Evolutionary conservation across 1,139 yeast species (phyloP), one percentile per base, ranked within the genome.

Genomic region (Chernovozyma sophiae-reginae): DNA sequence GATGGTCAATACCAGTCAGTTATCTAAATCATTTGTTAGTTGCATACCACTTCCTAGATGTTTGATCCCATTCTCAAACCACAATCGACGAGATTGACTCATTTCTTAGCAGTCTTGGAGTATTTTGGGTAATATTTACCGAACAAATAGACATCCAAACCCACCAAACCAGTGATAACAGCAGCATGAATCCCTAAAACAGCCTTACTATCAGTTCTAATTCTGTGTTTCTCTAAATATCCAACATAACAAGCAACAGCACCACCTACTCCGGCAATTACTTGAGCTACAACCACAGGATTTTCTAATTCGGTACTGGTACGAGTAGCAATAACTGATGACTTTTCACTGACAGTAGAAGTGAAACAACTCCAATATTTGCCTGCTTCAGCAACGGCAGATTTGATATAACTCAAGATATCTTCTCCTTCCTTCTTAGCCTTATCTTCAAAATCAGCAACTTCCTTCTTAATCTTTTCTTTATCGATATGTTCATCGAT

Each of bases 231-330:
- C 51, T 78, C 80, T 43, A 74, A 64, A 52, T 72, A 74, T 17
- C 73, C 78, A 42, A 63, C 60, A 48, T 74, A 65, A 19, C 75
- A 68, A 8, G 77, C 77, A 25, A 72, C 65, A 27, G 69, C 54
- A 7, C 77, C 74, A 34, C 75, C 67, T n/a, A 72, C 53, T 23
- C 77, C 72, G 34, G 77, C 68, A 30, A 76, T 61, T 2, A 71
- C 56, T 56, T 79, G 84, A 27, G 74, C 58, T 17, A 75, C 60
- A 35, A 80, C 82, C 13, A 75, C 83, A 1, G 86, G 86, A 61
- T 80, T 79, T 52, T 77, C 69, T 45, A 79, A 62, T 53, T 77
- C 81, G 35, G 55, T 55, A 4, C 15, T n/a, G 7, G 49, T 36
- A 33, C 44, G 41, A 6, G 45, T 41, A 14, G 45, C 37, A 4